Conservation (phyloP, 2,329 filamentous ascomycete species). For the Sporothrix variecibatus region DNA sequence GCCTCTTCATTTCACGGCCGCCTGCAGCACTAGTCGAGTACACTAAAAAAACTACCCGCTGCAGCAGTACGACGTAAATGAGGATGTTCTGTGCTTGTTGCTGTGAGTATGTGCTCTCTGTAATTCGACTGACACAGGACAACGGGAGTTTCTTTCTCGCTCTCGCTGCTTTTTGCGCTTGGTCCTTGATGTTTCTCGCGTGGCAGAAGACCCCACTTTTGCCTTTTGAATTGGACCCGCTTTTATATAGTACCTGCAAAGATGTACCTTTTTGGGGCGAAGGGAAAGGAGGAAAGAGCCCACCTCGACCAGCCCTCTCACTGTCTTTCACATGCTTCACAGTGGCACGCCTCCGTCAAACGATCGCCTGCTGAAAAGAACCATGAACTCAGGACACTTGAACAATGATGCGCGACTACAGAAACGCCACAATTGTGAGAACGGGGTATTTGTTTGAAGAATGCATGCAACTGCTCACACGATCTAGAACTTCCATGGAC, state of each 20-base stretch:
- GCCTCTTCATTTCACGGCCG: neutral
- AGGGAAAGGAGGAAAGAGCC: neutral
- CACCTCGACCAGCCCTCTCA: neutral
- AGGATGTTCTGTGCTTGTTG: neutral
- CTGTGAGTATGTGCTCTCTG: neutral
- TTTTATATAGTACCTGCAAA: conserved; percentile 7
- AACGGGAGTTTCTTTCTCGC: neutral
- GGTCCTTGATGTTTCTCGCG: neutral
- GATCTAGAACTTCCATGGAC: neutral
- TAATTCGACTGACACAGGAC: neutral
- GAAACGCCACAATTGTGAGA: neutral
- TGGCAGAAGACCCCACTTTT: conserved; percentile 12
- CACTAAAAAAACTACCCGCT: conserved; percentile 6
- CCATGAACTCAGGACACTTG: neutral
- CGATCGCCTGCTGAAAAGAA: neutral
- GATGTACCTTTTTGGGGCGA: neutral
- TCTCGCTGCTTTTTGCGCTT: neutral
- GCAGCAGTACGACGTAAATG: conserved; percentile 11
- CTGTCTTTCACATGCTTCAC: conserved; percentile 15
- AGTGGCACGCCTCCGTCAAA: too few species aligned
- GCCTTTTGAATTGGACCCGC: neutral
- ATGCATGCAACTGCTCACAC: neutral
- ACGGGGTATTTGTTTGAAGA: neutral
- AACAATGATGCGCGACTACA: neutral
- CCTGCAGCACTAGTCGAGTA: neutral